Percentiles rank a stretch among this genome's conserved stretches.
These are phyloP conservation scores for Rhynchosporium agropyri DNA, from an alignment of 2,329 filamentous ascomycete species.

Conservation along the genomic window DNA sequence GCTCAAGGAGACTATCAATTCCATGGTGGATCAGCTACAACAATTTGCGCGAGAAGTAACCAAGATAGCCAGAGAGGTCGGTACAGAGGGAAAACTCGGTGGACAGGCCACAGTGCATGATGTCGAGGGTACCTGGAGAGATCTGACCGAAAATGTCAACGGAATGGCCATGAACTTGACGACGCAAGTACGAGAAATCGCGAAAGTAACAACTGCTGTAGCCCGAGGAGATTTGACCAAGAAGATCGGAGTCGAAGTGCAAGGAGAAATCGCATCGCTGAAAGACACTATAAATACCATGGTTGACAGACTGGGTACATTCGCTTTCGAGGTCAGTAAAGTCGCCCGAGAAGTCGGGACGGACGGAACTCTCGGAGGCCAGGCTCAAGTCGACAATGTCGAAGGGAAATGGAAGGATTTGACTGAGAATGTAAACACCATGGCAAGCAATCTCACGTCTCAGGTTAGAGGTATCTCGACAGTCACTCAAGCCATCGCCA, in stretches of 20 bases:
- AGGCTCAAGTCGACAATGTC: constrained; percentile 91
- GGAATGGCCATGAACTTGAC: constrained; percentile 98
- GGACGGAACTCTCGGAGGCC: constrained; percentile 89
- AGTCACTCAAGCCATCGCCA: constrained; percentile 92
- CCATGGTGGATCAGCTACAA: constrained; percentile 97
- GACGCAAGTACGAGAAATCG: constrained; percentile 96
- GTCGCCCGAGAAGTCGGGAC: constrained; percentile 95
- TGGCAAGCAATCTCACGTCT: constrained; percentile 68
- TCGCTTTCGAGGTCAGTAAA: constrained; percentile 95
- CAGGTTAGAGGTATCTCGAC: constrained; percentile 89
- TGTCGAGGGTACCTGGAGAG: constrained; percentile 95
- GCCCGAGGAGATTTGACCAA: constrained; percentile 92
- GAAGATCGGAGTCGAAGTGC: constrained; percentile 92
- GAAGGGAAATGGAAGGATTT: constrained; percentile 98
- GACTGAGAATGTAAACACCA: constrained; percentile 84
- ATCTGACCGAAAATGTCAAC: constrained; percentile 94
- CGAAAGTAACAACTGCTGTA: constrained; percentile 93
- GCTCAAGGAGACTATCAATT: constrained; percentile 98
- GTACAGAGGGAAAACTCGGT: constrained; percentile 90
- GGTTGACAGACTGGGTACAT: constrained; percentile 95
- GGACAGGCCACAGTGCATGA: constrained; percentile 95
- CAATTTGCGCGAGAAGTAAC: constrained; percentile 98
- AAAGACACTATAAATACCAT: constrained; percentile 99
- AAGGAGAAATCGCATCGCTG: constrained; percentile 90
- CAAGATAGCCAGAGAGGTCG: constrained; percentile 93